Conservation (phyloP, 2,329 filamentous ascomycete species). For the Nemania abortiva region DNA sequence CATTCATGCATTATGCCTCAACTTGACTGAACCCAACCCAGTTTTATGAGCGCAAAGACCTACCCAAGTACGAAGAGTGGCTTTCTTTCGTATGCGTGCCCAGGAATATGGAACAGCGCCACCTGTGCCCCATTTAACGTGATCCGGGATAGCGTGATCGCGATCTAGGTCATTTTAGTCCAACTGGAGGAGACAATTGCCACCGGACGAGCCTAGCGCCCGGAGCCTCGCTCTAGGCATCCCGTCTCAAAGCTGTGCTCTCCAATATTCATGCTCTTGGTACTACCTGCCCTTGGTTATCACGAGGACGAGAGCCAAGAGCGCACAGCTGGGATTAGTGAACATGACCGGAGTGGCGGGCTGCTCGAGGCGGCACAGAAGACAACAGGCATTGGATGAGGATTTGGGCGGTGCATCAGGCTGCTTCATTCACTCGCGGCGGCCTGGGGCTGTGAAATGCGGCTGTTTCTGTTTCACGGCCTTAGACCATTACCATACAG, state of each 20-base stretch:
- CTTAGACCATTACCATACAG: not conserved
- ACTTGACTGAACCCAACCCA: not conserved
- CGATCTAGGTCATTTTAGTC: not conserved
- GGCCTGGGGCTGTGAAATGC: constrained; percentile 30
- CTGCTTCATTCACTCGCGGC: constrained; percentile 15
- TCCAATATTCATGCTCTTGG: not conserved
- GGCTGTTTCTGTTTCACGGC: constrained; percentile 29
- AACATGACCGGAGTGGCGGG: not conserved
- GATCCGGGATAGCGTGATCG: not conserved
- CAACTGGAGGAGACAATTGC: not conserved
- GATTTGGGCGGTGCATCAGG: constrained; percentile 20
- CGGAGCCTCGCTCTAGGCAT: constrained; percentile 1
- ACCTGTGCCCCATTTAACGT: constrained; percentile 1
- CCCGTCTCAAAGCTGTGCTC: not conserved
- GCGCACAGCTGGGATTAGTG: not conserved
- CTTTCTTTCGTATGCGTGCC: not conserved
- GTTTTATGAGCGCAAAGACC: not conserved
- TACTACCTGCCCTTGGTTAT: not conserved
- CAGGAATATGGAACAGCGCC: not conserved
- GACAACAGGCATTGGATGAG: not conserved
- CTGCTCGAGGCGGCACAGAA: not conserved
- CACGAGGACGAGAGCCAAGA: not conserved
- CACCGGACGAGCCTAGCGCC: constrained; percentile 4
- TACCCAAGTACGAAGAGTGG: not conserved
- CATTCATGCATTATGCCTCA: not conserved